Evolutionary conservation across 1,139 yeast genomes (phyloP).

Genomic region (Pichia sp.): DNA sequence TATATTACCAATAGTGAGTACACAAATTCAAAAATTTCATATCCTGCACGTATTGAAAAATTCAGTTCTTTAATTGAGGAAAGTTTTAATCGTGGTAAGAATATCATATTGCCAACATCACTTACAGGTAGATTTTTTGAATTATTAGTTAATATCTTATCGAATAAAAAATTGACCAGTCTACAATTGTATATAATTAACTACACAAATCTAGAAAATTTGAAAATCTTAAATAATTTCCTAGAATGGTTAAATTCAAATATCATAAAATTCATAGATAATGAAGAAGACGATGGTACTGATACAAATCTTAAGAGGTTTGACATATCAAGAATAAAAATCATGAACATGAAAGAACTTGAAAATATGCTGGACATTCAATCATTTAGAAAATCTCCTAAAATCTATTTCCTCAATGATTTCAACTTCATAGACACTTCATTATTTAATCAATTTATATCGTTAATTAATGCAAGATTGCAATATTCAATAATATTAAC

Average conservation of each 20-base stretch:
- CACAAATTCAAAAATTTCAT: slow-evolving; percentile 55
- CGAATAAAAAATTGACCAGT: neutral
- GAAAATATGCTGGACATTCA: neutral
- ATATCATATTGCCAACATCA: slow-evolving; percentile 77
- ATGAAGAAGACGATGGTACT: slow-evolving; percentile 46
- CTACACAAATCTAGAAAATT: slow-evolving; percentile 70
- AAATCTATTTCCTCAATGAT: slow-evolving; percentile 77
- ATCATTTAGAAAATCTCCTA: slow-evolving; percentile 36
- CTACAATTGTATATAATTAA: slow-evolving; percentile 54
- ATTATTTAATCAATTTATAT: slow-evolving; percentile 49
- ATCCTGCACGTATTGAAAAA: slow-evolving; percentile 58
- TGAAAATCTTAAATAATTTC: slow-evolving; percentile 81
- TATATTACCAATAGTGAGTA: slow-evolving; percentile 71
- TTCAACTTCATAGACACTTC: slow-evolving; percentile 63
- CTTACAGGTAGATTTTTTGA: slow-evolving; percentile 83
- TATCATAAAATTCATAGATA: slow-evolving; percentile 76
- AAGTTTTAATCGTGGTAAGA: slow-evolving; percentile 63
- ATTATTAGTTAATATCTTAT: slow-evolving; percentile 49
- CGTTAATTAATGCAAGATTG: slow-evolving; percentile 53
- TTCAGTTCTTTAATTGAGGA: slow-evolving; percentile 59
- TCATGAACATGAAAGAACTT: slow-evolving; percentile 30
- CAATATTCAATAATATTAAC: slow-evolving; percentile 69
- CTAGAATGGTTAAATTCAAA: slow-evolving; percentile 92
- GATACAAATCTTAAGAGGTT: slow-evolving; percentile 46
- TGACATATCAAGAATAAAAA: slow-evolving; percentile 45